Evolutionary conservation across 148 eudicot genomes (phyloP).

Genomic region (Selenicereus undatus): DNA sequence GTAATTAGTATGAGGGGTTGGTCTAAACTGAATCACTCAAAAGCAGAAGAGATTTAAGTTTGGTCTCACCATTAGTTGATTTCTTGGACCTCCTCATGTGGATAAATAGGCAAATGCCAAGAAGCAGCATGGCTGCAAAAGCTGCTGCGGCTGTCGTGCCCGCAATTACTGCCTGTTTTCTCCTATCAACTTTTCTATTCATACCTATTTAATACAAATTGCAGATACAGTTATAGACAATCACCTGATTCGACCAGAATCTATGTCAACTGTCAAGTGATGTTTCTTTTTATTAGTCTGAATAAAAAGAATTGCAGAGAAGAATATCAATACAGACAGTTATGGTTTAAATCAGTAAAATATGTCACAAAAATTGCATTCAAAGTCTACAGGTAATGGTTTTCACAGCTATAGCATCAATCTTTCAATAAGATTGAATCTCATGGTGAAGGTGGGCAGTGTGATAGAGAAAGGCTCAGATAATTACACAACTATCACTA

Average conservation of each 20-base stretch:
- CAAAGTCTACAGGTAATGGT: not conserved
- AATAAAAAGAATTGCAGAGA: not conserved
- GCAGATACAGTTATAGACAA: not conserved
- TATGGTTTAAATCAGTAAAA: not conserved
- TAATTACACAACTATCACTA: too few relatives aligned
- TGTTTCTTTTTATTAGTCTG: not conserved
- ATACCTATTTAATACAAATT: not conserved
- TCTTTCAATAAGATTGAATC: not conserved
- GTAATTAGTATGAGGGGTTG: too few relatives aligned
- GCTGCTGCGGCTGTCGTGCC: not conserved
- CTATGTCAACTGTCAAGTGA: not conserved
- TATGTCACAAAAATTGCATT: not conserved
- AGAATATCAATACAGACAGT: not conserved
- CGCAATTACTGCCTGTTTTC: not conserved
- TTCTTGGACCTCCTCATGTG: not conserved
- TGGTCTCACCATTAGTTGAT: not conserved
- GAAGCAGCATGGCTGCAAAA: not conserved
- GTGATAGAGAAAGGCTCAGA: too few relatives aligned
- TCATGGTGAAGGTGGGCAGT: not conserved
- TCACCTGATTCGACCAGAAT: not conserved
- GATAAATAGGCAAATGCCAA: not conserved
- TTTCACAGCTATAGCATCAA: not conserved
- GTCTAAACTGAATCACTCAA: not conserved
- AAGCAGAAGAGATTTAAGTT: not conserved
- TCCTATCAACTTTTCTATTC: not conserved